Base-by-base conservation (phyloP, 768 basidiomycete species). In the Lentinula edodes region DNA sequence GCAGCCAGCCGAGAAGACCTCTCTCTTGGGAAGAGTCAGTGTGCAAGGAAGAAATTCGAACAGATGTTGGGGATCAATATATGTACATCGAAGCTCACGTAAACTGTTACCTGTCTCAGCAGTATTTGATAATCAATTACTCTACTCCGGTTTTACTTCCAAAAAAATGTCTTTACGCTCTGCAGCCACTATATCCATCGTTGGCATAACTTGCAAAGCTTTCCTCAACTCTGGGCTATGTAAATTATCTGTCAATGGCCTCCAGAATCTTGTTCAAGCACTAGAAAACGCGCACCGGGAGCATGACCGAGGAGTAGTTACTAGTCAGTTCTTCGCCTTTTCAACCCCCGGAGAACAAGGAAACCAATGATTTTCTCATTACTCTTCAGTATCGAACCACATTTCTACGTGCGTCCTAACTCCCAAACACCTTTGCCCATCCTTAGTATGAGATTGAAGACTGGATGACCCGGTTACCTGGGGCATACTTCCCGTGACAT, bases 401-500 rank as follows among this genome's bases (percentile, higher is more conserved):
- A 86, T 95, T 59, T 97, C 95, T 54, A 95, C 93, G 88, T 94
- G 71, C 60, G 87, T 78, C 53, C 28, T 53, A 61, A 9, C 36
- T 34, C 54, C 32, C 20, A 43, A n/a, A 15, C 15, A 34, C 28
- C 18, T 41, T 9, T 15, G 13, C 15, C 12, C 41, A 6, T 62
- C 56, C 34, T 61, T 62, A 51, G 54, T 20, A 63, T 41, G 68
- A 12, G 20, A 0, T n/a, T 53, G 7, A 45, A 94, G 90, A 20
- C 78, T 92, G 56, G 92, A 94, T 68, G 91, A 93, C 67, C 91
- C 91, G 2, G 70, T 95, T 51, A 80, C 80, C n/a, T 98, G 95
- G 95, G 93, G 93, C 4, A 75, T 90, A 16, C 84, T 94, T 54
- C 93, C 94, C 0, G 68, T 81, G 23, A 71, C 75, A 41, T 84